Evolutionary conservation across 2,329 filamentous ascomycete species (phyloP).

Genomic region (Botrytis pseudocinerea): DNA sequence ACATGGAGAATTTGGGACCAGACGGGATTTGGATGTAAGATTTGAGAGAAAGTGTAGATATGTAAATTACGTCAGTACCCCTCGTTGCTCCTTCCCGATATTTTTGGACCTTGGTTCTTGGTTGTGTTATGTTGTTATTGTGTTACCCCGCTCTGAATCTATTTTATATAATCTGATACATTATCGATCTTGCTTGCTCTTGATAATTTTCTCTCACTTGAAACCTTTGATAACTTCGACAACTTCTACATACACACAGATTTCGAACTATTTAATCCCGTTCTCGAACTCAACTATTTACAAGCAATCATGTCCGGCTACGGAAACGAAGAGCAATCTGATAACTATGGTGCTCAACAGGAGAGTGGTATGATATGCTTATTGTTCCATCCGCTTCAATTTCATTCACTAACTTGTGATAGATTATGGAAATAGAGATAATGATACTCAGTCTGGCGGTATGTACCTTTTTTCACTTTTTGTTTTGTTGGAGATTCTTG

Average conservation of each 20-base stretch:
- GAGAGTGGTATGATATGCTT: background rate
- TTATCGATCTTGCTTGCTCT: background rate
- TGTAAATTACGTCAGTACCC: background rate
- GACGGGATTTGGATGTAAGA: background rate
- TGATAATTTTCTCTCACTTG: background rate
- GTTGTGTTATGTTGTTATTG: background rate
- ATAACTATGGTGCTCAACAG: background rate
- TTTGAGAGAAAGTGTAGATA: background rate
- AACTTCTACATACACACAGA: background rate
- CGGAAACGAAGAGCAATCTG: conserved; percentile 14
- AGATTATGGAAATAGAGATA: background rate
- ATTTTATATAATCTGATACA: background rate
- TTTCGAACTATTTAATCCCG: background rate
- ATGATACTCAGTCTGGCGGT: conserved; percentile 9
- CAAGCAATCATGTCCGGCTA: conserved; percentile 13
- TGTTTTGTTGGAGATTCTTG: background rate
- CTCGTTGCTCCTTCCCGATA: background rate
- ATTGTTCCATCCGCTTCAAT: background rate
- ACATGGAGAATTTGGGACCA: background rate
- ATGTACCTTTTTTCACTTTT: background rate
- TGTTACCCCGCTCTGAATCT: background rate
- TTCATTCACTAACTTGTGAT: background rate
- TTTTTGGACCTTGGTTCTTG: background rate
- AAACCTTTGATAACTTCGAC: background rate
- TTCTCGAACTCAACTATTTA: too few relatives aligned